Conservation (phyloP, 192 early-diverging fungal species). For the Umbelopsis sp. region DNA sequence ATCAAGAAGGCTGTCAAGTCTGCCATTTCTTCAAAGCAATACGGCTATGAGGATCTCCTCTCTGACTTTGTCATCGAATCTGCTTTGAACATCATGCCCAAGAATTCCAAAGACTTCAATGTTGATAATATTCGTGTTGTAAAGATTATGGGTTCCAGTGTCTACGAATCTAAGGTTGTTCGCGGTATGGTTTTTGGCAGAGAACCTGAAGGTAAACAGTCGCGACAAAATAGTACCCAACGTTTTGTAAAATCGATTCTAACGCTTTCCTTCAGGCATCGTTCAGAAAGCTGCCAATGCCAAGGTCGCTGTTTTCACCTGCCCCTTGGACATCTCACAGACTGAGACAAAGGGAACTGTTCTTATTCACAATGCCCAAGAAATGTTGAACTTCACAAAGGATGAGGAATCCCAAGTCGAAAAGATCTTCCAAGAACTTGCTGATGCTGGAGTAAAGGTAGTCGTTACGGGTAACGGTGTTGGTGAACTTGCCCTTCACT, state of each 20-base stretch:
- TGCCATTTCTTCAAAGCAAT: slow-evolving; percentile 91
- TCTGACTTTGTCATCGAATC: slow-evolving; percentile 82
- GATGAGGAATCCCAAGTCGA: slow-evolving; percentile 95
- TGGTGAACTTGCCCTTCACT: slow-evolving; percentile 95
- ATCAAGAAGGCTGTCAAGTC: slow-evolving; percentile 76
- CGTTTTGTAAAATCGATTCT: not conserved
- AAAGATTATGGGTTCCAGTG: slow-evolving; percentile 91
- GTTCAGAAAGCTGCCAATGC: slow-evolving; percentile 74
- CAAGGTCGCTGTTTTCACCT: slow-evolving; percentile 94
- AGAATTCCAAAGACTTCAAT: slow-evolving; percentile 85
- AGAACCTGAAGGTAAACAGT: slow-evolving; percentile 74
- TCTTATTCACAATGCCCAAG: slow-evolving; percentile 91
- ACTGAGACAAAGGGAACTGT: slow-evolving; percentile 99
- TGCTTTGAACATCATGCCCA: slow-evolving; percentile 87
- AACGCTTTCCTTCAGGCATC: slow-evolving; percentile 47
- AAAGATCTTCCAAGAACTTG: slow-evolving; percentile 82
- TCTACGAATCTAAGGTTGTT: slow-evolving; percentile 88
- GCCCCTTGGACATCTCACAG: slow-evolving; percentile 88
- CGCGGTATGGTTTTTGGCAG: slow-evolving; percentile 98
- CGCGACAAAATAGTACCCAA: not conserved
- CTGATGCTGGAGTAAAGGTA: slow-evolving; percentile 89
- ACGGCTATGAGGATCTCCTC: slow-evolving; percentile 92
- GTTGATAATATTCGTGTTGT: slow-evolving; percentile 96
- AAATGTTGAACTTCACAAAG: slow-evolving; percentile 96
- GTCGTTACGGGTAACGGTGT: slow-evolving; percentile 87